Evolutionary conservation across 129 eudicot genomes (phyloP).

Genomic region (Escallonia herrerae): DNA sequence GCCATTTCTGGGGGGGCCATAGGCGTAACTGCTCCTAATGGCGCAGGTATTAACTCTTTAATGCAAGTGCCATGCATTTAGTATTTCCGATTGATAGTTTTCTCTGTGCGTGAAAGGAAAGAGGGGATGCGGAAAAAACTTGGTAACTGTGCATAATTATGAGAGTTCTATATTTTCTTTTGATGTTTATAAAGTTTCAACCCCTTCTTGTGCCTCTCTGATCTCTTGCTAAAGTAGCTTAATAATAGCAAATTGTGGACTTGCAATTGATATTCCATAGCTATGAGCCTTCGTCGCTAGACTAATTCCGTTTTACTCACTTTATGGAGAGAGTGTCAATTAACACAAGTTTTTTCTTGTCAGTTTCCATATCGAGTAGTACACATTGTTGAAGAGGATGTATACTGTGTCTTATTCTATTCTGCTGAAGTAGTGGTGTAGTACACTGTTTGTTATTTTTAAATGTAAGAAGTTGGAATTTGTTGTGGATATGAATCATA

Average conservation of each 20-base stretch:
- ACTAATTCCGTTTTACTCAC: too few relatives aligned
- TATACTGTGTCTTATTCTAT: too few relatives aligned
- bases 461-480: too few relatives aligned
- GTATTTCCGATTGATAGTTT: background rate
- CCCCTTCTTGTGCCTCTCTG: too few relatives aligned
- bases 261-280: background rate
- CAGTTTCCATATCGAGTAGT: too few relatives aligned
- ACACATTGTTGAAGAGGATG: too few relatives aligned
- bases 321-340: too few relatives aligned
- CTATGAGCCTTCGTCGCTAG: background rate
- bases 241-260: background rate
- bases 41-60: conserved; percentile 14
- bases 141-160: background rate
- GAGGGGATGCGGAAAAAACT: background rate
- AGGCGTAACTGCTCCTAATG: conserved; percentile 32
- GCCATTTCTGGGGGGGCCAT: conserved; percentile 41
- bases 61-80: background rate
- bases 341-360: too few relatives aligned
- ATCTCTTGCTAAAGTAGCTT: too few relatives aligned
- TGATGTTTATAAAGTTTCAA: background rate
- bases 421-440: too few relatives aligned
- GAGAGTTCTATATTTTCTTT: background rate
- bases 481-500: too few relatives aligned
- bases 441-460: too few relatives aligned
- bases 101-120: background rate